Base-by-base conservation (phyloP, 2,329 filamentous ascomycete genomes). In the Huntiella bhutanensis region DNA sequence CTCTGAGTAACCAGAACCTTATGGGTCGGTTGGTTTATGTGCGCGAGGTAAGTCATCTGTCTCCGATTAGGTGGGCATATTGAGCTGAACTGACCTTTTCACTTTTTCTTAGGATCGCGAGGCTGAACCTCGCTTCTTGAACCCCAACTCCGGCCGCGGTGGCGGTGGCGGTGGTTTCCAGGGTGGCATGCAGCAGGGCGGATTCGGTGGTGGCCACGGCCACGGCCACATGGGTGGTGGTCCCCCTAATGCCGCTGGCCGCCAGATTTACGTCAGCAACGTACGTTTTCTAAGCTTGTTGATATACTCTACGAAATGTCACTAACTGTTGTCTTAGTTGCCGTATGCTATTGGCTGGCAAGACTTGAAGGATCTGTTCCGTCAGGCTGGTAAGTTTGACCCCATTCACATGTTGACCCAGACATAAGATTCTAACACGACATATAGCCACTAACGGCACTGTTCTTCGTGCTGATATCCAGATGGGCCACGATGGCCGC, bases 21-120 rank as follows among this genome's bases (percentile, higher is more conserved):
- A 96, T 96, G 88, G 91, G 91, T 51, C 80, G 91, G 64, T 81
- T 98, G 57, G 86, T 98, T 62, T 98, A 98, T 64, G 91, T 98
- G 63, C 82, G 91, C 66, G 91, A 98, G 75, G 87, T 92, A 73
- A 57, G 69, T 59, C 43, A 19, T 19, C 13, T 32, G n/a, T 12
- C 5, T 35, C 16, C 1, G n/a, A 22, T 13, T n/a, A 13, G 4
- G 28, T 41, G 10, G n/a, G 33, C 1, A 6, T 36, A 5, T 36
- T 13, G 34, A 36, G 12, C 12, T 11, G 12, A 13, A 36, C 34
- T 36, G 12, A 36, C 34, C 12, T 36, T 36, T 36, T 13, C 4
- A n/a, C 15, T 49, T 46, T 36, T 36, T 41, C 51, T 42, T 53
- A 95, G 87, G 91, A 98, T 63, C 91, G 91, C 62, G 91, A 98